These are phyloP conservation scores for Solanum chilense DNA, from an alignment of 257 asterid species.

Conservation along the genomic window DNA sequence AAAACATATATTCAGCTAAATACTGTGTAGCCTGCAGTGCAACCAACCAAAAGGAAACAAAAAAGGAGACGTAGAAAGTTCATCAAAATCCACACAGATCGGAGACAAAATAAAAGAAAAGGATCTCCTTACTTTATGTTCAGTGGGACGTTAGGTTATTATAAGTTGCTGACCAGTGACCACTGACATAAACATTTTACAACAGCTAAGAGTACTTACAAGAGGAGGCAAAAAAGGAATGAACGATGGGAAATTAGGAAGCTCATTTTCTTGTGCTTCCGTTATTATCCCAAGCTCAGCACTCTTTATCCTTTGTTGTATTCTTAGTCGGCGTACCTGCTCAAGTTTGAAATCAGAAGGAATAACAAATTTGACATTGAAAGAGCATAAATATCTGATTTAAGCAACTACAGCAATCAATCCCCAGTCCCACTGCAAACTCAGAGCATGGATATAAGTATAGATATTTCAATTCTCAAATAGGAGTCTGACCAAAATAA, in stretches of 20 bases:
- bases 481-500: background rate
- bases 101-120: background rate
- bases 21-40: background rate
- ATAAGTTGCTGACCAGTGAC: background rate
- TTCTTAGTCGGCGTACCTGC: conserved; percentile 93
- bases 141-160: background rate
- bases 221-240: conserved; percentile 96
- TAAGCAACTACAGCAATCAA: background rate
- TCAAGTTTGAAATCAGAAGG: conserved; percentile 6
- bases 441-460: background rate
- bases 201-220: conserved; percentile 27
- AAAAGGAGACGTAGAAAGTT: background rate
- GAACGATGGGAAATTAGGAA: conserved; percentile 86
- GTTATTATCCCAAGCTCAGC: conserved; percentile 67
- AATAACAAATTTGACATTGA: background rate
- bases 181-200: background rate
- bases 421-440: background rate
- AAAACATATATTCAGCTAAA: background rate
- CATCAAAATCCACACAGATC: background rate
- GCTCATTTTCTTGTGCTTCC: conserved; percentile 70
- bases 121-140: background rate
- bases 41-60: background rate
- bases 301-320: conserved; percentile 67
- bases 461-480: background rate
- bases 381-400: background rate